Conservation (phyloP, 1,139 yeast genomes). For the Maudiozyma humilis region DNA sequence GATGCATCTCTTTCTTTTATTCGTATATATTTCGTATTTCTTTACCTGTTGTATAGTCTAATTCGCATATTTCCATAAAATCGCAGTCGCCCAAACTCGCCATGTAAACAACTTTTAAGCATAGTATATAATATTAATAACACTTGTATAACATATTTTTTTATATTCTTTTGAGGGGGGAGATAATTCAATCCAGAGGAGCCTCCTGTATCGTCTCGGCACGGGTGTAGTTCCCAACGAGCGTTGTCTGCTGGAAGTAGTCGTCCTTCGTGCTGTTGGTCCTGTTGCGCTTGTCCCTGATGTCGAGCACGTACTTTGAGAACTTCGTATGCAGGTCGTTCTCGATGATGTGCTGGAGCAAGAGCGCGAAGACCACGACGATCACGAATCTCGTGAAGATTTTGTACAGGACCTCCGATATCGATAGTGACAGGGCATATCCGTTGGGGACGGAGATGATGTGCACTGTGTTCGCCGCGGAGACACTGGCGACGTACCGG, state of each 20-base stretch:
- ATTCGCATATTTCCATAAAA: background rate
- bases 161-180: no score
- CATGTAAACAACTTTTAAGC: no score
- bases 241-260: constrained; percentile 8
- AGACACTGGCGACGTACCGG: constrained; percentile 61
- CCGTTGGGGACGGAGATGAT: constrained; percentile 53
- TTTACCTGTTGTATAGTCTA: background rate
- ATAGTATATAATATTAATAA: no score
- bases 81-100: no score
- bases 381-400: constrained; percentile 41
- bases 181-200: background rate
- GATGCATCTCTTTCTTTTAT: background rate
- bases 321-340: constrained; percentile 4
- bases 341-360: constrained; percentile 5
- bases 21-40: background rate
- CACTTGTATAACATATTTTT: no score
- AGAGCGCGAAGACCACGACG: constrained; percentile 30
- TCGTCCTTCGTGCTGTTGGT: background rate
- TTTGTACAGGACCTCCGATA: constrained; percentile 33
- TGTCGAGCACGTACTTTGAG: background rate
- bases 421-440: constrained; percentile 39
- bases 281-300: background rate
- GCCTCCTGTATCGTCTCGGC: background rate
- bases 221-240: constrained; percentile 6
- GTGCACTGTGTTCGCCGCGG: constrained; percentile 72